A percentile compares a stretch with the other conserved stretches of the same genome.
Conservation (phyloP, 495 filamentous ascomycete genomes). For the Daldinia concentrica region DNA sequence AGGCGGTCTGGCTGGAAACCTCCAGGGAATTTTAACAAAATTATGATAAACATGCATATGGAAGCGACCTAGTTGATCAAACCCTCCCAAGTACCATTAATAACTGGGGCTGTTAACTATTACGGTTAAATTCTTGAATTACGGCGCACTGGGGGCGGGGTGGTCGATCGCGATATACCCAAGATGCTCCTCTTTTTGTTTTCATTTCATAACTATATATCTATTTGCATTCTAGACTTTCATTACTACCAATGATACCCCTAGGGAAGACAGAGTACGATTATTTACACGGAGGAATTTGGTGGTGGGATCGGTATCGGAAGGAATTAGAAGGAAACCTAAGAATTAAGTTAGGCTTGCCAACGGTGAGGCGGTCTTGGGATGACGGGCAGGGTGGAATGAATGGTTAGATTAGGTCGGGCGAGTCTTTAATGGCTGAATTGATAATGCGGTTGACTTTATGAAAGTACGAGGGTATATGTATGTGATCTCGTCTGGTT, state of each 20-base stretch:
- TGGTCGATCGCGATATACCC: constrained; percentile 38
- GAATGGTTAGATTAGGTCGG: not conserved
- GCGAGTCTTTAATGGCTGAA: not conserved
- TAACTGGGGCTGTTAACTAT: not conserved
- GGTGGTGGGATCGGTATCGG: not conserved
- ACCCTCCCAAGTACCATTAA: not conserved
- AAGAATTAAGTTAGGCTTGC: not conserved
- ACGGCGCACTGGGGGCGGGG: constrained; percentile 36
- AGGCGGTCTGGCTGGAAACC: not conserved
- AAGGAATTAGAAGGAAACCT: not conserved
- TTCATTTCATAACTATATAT: constrained; percentile 10
- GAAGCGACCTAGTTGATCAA: constrained; percentile 10
- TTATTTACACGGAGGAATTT: constrained; percentile 16
- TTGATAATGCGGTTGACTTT: not conserved
- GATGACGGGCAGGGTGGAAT: not conserved
- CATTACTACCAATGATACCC: constrained; percentile 43
- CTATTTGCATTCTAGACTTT: constrained; percentile 42
- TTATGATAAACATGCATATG: constrained; percentile 9
- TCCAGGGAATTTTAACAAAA: not conserved
- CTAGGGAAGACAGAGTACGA: constrained; percentile 36
- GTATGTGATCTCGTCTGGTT: not conserved
- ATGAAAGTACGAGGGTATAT: not conserved
- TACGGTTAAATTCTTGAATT: constrained; percentile 24
- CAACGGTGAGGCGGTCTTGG: not conserved
- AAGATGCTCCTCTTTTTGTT: constrained; percentile 23